These are phyloP conservation scores for Aspergillus sp. DNA, from an alignment of 2,329 filamentous ascomycete species.

Conservation along the genomic window DNA sequence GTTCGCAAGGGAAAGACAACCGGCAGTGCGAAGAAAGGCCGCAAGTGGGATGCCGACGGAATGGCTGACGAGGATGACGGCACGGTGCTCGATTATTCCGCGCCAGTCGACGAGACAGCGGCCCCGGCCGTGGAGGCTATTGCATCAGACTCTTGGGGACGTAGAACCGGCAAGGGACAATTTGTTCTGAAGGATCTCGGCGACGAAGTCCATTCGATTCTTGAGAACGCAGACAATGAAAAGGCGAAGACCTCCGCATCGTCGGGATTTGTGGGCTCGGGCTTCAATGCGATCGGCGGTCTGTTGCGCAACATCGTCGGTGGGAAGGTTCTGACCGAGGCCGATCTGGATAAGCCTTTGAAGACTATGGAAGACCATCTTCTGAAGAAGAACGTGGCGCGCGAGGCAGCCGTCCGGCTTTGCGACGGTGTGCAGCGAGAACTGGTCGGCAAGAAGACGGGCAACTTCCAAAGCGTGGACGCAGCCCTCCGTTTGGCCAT, in stretches of 20 bases:
- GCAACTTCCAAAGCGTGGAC: constrained; percentile 85
- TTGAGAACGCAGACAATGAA: constrained; percentile 74
- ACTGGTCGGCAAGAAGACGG: constrained; percentile 85
- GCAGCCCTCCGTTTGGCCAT: constrained; percentile 80
- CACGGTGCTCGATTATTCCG: constrained; percentile 87
- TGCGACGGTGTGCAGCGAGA: constrained; percentile 91
- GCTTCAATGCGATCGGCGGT: constrained; percentile 78
- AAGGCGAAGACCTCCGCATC: constrained; percentile 51
- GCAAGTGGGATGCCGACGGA: constrained; percentile 91
- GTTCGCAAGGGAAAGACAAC: constrained; percentile 58
- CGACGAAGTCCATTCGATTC: constrained; percentile 87
- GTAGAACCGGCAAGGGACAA: constrained; percentile 79
- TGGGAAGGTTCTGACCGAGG: constrained; percentile 85
- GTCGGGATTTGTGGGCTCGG: constrained; percentile 71
- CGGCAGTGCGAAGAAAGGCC: constrained; percentile 71
- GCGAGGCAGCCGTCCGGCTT: constrained; percentile 86
- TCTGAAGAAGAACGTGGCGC: constrained; percentile 91
- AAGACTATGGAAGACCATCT: constrained; percentile 96
- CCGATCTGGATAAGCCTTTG: constrained; percentile 87
- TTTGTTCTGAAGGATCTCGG: constrained; percentile 92
- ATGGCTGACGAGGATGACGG: constrained; percentile 80
- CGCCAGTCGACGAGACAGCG: constrained; percentile 56
- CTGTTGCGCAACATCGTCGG: constrained; percentile 94
- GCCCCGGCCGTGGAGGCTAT: constrained; percentile 69
- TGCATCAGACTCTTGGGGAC: constrained; percentile 79